phyloP scores from a whole-genome alignment of 768 basidiomycete species.

The Suillus fuscotomentosus region DNA sequence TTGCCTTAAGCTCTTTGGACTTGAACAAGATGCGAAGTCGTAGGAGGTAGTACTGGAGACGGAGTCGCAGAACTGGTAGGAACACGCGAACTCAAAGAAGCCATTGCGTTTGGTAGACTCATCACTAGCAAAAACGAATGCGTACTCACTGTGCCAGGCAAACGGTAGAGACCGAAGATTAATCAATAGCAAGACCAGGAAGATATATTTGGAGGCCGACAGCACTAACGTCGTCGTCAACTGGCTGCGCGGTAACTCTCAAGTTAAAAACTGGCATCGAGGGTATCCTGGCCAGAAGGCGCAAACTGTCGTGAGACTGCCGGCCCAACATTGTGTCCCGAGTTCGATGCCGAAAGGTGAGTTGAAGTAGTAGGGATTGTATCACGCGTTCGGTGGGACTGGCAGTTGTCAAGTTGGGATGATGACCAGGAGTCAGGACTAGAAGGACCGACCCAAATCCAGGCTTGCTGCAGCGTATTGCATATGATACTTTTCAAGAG shows the following conservation, averaged over 20 bases:
- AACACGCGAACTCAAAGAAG: slow-evolving; percentile 49
- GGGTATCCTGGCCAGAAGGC: slow-evolving; percentile 1
- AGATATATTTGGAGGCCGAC: slow-evolving; percentile 41
- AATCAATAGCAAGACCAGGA: slow-evolving; percentile 50
- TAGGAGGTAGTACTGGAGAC: slow-evolving; percentile 32
- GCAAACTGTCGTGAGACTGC: background rate
- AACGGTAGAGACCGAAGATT: slow-evolving; percentile 64
- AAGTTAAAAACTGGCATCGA: background rate
- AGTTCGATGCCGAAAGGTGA: background rate
- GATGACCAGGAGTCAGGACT: background rate
- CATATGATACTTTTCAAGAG: background rate
- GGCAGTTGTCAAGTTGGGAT: background rate
- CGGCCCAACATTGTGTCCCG: background rate
- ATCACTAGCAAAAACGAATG: background rate
- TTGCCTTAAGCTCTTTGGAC: slow-evolving; percentile 29
- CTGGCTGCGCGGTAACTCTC: background rate
- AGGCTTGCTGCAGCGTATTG: background rate
- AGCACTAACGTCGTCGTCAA: background rate
- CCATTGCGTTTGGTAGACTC: background rate
- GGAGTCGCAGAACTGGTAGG: slow-evolving; percentile 40
- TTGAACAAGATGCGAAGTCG: slow-evolving; percentile 38
- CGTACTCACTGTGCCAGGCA: slow-evolving; percentile 64
- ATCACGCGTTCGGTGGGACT: background rate
- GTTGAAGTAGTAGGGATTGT: background rate
- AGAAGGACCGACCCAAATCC: background rate